These are phyloP conservation scores for Boechera retrofracta DNA, from an alignment of 345 rosid genomes.

Conservation along the genomic window DNA sequence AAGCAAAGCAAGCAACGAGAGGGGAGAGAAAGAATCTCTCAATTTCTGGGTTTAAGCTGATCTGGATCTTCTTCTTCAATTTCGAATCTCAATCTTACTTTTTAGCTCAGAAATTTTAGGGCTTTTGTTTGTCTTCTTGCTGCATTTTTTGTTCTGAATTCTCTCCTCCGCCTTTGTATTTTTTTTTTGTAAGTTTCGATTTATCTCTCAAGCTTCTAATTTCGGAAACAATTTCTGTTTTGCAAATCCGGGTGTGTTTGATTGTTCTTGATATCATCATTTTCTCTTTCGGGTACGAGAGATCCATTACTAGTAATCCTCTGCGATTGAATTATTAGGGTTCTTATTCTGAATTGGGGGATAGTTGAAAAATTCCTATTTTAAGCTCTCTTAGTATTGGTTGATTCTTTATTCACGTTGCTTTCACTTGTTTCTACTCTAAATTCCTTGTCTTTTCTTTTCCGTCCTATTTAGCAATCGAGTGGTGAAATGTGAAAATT, in stretches of 20 bases:
- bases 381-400: slow-evolving; percentile 31
- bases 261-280: not conserved
- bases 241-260: slow-evolving; percentile 28
- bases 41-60: slow-evolving; percentile 47
- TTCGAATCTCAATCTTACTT: slow-evolving; percentile 14
- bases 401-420: not conserved
- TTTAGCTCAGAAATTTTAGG: slow-evolving; percentile 23
- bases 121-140: not conserved
- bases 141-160: slow-evolving; percentile 22
- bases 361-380: slow-evolving; percentile 20
- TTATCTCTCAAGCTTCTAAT: slow-evolving; percentile 9
- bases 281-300: slow-evolving; percentile 20
- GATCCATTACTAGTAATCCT: slow-evolving; percentile 31
- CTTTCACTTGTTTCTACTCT: slow-evolving; percentile 13
- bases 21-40: slow-evolving; percentile 20
- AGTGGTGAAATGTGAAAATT: slow-evolving; percentile 25
- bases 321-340: slow-evolving; percentile 34
- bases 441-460: not conserved
- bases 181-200: slow-evolving; percentile 37
- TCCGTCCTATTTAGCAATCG: not conserved
- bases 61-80: slow-evolving; percentile 39
- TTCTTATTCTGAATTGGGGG: slow-evolving; percentile 30
- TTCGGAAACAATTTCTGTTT: slow-evolving; percentile 10
- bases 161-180: not conserved
- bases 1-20: slow-evolving; percentile 36